Evolutionary conservation across 164 flowering plant genomes (phyloP).

Genomic region (Aristolochia contorta): DNA sequence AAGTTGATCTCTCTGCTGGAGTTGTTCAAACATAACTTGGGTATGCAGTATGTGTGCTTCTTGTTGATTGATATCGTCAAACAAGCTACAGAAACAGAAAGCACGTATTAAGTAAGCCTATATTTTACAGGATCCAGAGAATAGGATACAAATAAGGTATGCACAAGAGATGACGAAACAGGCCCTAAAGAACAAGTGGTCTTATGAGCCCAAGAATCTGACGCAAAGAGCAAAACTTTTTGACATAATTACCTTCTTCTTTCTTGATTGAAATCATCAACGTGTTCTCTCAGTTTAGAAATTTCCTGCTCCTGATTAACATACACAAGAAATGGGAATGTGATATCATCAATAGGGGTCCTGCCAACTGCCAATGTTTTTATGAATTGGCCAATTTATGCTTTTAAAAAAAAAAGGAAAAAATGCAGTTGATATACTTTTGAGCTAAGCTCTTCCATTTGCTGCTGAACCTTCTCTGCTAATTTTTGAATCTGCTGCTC

Average conservation of each 20-base stretch:
- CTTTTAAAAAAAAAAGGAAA: background rate
- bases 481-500: slow-evolving; percentile 52
- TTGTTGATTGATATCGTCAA: slow-evolving; percentile 31
- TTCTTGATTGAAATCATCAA: slow-evolving; percentile 47
- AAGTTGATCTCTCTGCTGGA: slow-evolving; percentile 55
- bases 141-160: background rate
- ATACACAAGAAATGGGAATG: background rate
- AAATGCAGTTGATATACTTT: slow-evolving; percentile 30
- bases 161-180: too few species aligned
- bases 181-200: background rate
- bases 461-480: slow-evolving; percentile 55
- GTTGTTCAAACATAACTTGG: slow-evolving; percentile 43
- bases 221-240: background rate
- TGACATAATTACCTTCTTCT: slow-evolving; percentile 40
- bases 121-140: background rate
- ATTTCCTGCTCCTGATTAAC: slow-evolving; percentile 53
- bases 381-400: background rate
- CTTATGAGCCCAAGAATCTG: background rate
- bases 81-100: slow-evolving; percentile 30
- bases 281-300: slow-evolving; percentile 32
- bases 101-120: background rate
- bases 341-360: background rate
- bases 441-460: slow-evolving; percentile 30
- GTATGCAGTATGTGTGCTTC: slow-evolving; percentile 36
- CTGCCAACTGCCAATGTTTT: background rate